Conservation (phyloP, 371 early-diverging fungal genomes). For the Mucor piriformis region DNA sequence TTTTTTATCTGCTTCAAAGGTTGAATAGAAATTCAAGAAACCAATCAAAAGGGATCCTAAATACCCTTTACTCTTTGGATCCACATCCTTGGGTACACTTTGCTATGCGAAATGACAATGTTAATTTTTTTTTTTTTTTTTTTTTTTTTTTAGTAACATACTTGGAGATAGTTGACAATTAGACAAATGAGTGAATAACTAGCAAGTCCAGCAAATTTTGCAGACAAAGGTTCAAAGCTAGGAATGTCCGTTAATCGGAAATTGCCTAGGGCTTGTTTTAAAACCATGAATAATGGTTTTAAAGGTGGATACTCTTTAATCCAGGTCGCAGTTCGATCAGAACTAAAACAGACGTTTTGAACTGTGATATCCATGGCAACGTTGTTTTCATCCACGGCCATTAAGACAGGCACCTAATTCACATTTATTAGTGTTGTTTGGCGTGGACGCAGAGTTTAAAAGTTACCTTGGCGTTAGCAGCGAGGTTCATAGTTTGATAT, state of each 20-base stretch:
- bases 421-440: no score
- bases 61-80: constrained; percentile 5
- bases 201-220: constrained; percentile 24
- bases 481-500: not conserved
- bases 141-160: no score
- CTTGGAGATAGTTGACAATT: constrained; percentile 33
- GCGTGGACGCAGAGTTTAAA: no score
- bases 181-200: constrained; percentile 31
- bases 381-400: not conserved
- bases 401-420: no score
- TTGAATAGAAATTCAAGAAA: constrained; percentile 21
- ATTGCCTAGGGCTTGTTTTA: constrained; percentile 24
- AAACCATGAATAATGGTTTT: constrained; percentile 24
- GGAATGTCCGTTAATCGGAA: not conserved
- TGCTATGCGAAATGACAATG: not conserved
- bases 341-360: constrained; percentile 21
- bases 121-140: not conserved
- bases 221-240: constrained; percentile 19
- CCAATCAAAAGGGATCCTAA: constrained; percentile 17
- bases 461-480: constrained; percentile 14
- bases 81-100: not conserved
- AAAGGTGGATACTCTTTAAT: constrained; percentile 23
- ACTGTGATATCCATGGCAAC: constrained; percentile 24
- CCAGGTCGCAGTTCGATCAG: constrained; percentile 26
- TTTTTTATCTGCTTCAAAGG: constrained; percentile 6